Evolutionary conservation across 225 moss, liverwort and hornwort genomes (phyloP), one percentile per base, ranked within the genome.

Genomic region (Marchantia paleacea): DNA sequence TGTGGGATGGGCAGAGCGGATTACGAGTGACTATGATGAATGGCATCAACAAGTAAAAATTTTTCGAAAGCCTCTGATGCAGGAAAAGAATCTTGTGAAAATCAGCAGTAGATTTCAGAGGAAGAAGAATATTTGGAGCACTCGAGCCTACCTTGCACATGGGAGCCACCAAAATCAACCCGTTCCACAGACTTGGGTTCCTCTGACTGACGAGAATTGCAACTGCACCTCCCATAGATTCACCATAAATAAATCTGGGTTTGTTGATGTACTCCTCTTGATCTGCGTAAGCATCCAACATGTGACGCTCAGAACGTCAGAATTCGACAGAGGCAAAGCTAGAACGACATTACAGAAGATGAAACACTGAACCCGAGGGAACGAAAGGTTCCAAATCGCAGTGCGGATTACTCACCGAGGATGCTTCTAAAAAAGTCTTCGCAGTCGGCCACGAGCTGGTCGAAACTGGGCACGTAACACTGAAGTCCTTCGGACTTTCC

Each of bases 181-280:
- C 93, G 51, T 83, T 89, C 93, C 93, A 94, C 63, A 89, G 87
- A 10, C 51, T 82, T 10, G 90, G 92, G 51, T 92, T 87, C 20
- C 88, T 89, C 57, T 89, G 86, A 24, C 91, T 92, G 79, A 91
- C 86, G 70, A 85, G 86, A 24, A 92, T 82, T 7, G 67, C 89
- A 31, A 91, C 52, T 1, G 92, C 92, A 47, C 93, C 93, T 18
- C 93, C 93, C 93, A 94, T 94, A 58, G 93, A 94, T 81, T 94
- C 93, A 0, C 93, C 93, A 75, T 92, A 94, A 79, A 94, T 19
- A 79, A 92, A 94, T 75, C 90, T 89, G n/a, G 91, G 90, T 75
- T 89, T 90, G 83, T 86, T 89, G 31, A 79, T 65, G 69, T 84
- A 89, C 84, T 90, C 93, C 52, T 90, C 91, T 64, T 30, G 80